These are phyloP conservation scores for Biscutella auriculata DNA, from an alignment of 441 rosid genomes.

Conservation along the genomic window DNA sequence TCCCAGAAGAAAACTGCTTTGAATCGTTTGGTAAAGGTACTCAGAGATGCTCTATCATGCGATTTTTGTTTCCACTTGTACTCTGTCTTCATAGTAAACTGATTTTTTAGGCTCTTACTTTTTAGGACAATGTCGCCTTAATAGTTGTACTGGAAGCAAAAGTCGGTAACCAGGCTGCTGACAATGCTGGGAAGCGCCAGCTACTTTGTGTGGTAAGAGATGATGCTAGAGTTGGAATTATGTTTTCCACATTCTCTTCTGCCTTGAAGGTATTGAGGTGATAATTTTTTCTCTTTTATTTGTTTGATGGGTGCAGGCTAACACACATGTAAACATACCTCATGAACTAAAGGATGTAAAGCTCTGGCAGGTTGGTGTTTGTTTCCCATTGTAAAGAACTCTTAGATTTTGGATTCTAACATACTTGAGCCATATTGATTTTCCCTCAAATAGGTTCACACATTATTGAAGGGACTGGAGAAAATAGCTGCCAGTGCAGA, in stretches of 20 bases:
- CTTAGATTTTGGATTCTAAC: background rate
- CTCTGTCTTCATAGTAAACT: background rate
- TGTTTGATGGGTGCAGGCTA: conserved; percentile 21
- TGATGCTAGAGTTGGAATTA: background rate
- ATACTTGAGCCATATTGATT: conserved; percentile 2
- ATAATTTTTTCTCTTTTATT: background rate
- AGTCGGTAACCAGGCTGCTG: conserved; percentile 60
- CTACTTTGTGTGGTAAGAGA: conserved; percentile 64
- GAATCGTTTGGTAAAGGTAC: conserved; percentile 69
- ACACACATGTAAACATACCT: conserved; percentile 19
- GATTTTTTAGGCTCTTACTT: conserved; percentile 12
- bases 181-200: conserved; percentile 70
- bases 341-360: conserved; percentile 34
- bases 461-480: conserved; percentile 80
- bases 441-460: conserved; percentile 46
- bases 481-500: conserved; percentile 88
- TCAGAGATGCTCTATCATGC: background rate
- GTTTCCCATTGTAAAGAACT: background rate
- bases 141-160: conserved; percentile 78
- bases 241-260: background rate
- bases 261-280: background rate
- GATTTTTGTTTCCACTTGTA: background rate
- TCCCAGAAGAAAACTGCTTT: conserved; percentile 74
- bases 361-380: conserved; percentile 66
- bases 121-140: conserved; percentile 74